These are phyloP conservation scores for Nitzschia sp. DNA, from an alignment of 108 stramenopile genomes.

Conservation along the genomic window DNA sequence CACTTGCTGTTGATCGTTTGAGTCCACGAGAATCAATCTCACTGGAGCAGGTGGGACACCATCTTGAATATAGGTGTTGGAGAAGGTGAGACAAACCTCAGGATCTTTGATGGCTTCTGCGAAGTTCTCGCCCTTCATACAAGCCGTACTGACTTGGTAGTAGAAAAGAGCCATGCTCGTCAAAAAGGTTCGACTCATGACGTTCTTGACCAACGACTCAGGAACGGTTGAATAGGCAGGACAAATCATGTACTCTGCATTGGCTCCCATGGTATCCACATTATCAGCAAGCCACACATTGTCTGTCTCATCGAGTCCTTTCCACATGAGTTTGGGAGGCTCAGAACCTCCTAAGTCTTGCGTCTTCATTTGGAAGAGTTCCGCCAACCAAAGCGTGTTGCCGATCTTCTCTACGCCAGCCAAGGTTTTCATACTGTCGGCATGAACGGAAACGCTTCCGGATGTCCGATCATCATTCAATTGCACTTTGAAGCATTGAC, in stretches of 20 bases:
- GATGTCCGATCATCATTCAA: not conserved
- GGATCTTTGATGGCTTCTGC: constrained; percentile 13
- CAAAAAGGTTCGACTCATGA: constrained; percentile 10
- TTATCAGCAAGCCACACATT: constrained; percentile 15
- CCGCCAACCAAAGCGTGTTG: constrained; percentile 10
- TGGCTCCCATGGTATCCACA: constrained; percentile 7
- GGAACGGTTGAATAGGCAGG: constrained; percentile 19
- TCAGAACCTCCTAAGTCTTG: not conserved
- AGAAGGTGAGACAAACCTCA: constrained; percentile 11
- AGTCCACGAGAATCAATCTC: constrained; percentile 3
- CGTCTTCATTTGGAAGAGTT: not conserved
- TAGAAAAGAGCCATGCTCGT: constrained; percentile 5
- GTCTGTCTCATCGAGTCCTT: constrained; percentile 10
- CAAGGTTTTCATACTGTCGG: not conserved
- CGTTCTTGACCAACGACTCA: not conserved
- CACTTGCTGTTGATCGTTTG: not conserved
- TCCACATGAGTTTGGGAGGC: not conserved
- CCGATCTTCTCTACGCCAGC: constrained; percentile 4
- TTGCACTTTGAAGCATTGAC: constrained; percentile 1
- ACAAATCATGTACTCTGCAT: constrained; percentile 8
- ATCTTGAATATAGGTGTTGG: constrained; percentile 20
- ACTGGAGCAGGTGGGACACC: constrained; percentile 7
- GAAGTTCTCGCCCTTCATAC: constrained; percentile 10
- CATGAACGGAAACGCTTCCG: not conserved
- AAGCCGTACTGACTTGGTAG: constrained; percentile 18